Base-by-base conservation (phyloP, 306 rosid genomes). In the Sesbania bispinosa region DNA sequence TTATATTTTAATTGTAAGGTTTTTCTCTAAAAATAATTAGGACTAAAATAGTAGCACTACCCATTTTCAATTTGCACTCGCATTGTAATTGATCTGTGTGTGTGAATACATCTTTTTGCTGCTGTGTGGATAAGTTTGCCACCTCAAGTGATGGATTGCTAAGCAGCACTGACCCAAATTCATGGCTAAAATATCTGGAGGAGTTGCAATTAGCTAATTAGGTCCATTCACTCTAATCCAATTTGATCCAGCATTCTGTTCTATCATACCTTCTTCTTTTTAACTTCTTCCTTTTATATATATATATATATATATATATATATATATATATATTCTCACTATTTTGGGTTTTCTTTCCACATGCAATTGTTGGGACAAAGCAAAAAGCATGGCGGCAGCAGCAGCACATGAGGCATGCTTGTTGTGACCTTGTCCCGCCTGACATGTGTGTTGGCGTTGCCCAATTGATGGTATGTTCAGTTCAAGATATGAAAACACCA, bases 351-450 rank as follows among this genome's bases (percentile, higher is more conserved):
- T 64, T 64, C 16, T 73, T 38, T 60, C 52, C 79, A 66, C 59
- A 73, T 79, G 83, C 71, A 65, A 46, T 14, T 79, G 82, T 72
- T 72, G 74, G 57, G n/a, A 1, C 65, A 79, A 55, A 65, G 26
- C 39, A 64, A 39, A 59, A 73, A 55, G 41, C n/a, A 16, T 70
- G 46, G 50, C 21, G 52, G 15, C 10, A 4, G 10, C 32, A 10
- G 21, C 30, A 59, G 11, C n/a, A n/a, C 81, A 77, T 52, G 52
- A 45, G 63, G 21, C 76, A 43, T 71, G 78, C 38, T 73, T 78
- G 68, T 62, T 35, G 41, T 71, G 41, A 46, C 69, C 57, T 57
- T 73, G 65, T 65, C 62, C 7, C 52, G 6, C 53, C 27, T 29
- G 51, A 42, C 62, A 41, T 52, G 43, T 52, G 38, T 64, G 15